Percentiles rank a stretch among this genome's conserved stretches.
Conservation (phyloP, 2,329 filamentous ascomycete species). For the Onygenales sp. region DNA sequence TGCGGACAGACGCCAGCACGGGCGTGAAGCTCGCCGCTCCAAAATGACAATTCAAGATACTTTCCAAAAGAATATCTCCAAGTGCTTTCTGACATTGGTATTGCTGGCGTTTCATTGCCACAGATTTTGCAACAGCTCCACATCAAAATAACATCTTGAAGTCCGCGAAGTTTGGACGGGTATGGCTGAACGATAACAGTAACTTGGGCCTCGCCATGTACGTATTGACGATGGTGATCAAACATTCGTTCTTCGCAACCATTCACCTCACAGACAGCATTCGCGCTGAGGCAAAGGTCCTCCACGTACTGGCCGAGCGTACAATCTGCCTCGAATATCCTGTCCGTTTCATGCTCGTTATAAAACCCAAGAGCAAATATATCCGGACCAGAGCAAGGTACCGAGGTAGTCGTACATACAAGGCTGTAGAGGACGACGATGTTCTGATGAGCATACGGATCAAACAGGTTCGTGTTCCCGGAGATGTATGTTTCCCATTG, state of each 20-base stretch:
- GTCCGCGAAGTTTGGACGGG: slow-evolving; percentile 53
- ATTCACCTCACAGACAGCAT: slow-evolving; percentile 69
- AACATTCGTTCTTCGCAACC: slow-evolving; percentile 82
- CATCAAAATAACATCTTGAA: slow-evolving; percentile 78
- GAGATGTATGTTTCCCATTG: slow-evolving; percentile 96
- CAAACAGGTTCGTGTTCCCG: slow-evolving; percentile 79
- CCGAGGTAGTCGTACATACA: slow-evolving; percentile 86
- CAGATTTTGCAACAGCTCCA: slow-evolving; percentile 96
- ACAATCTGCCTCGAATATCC: slow-evolving; percentile 70
- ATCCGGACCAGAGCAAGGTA: slow-evolving; percentile 84
- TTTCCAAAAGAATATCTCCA: slow-evolving; percentile 99
- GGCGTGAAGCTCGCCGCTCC: slow-evolving; percentile 73
- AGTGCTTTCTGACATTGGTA: slow-evolving; percentile 83
- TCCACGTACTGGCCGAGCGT: slow-evolving; percentile 93
- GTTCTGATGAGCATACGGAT: slow-evolving; percentile 91
- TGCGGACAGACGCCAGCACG: slow-evolving; percentile 72
- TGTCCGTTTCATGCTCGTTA: slow-evolving; percentile 68
- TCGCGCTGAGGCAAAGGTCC: slow-evolving; percentile 68
- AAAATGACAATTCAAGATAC: slow-evolving; percentile 95
- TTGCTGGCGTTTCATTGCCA: slow-evolving; percentile 77
- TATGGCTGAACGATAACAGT: slow-evolving; percentile 80
- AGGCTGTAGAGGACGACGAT: slow-evolving; percentile 91
- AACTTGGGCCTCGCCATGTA: slow-evolving; percentile 89
- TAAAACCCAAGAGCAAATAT: slow-evolving; percentile 90
- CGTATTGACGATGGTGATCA: slow-evolving; percentile 92